phyloP scores from a whole-genome alignment of 2,329 filamentous ascomycete genomes.

The Claviceps spartinae region DNA sequence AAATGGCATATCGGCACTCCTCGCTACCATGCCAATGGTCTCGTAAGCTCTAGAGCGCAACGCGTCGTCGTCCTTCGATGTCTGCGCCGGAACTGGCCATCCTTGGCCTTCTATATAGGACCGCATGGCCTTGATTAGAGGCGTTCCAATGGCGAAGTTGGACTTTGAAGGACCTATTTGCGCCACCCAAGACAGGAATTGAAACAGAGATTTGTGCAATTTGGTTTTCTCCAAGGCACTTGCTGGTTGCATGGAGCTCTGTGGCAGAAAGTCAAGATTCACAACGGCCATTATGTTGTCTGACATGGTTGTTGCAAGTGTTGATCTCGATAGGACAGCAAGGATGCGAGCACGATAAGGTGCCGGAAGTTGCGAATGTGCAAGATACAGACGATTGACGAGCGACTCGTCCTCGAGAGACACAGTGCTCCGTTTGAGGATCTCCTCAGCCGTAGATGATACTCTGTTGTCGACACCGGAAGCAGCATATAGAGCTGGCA shows the following conservation, averaged over 20 bases:
- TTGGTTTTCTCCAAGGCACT: conserved; percentile 63
- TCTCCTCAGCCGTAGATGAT: conserved; percentile 73
- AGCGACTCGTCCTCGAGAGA: conserved; percentile 56
- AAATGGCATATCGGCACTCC: conserved; percentile 44
- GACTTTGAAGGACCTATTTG: conserved; percentile 48
- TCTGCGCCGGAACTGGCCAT: conserved; percentile 57
- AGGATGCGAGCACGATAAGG: conserved; percentile 69
- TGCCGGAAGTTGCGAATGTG: conserved; percentile 61
- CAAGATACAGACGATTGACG: conserved; percentile 52
- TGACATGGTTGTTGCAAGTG: conserved; percentile 55
- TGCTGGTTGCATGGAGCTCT: conserved; percentile 18
- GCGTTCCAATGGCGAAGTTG: conserved; percentile 52
- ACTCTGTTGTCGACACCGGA: conserved; percentile 72
- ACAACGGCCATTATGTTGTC: conserved; percentile 56
- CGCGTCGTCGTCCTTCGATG: conserved; percentile 45
- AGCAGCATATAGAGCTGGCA: conserved; percentile 72
- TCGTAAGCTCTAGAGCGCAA: conserved; percentile 78
- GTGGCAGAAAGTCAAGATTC: conserved; percentile 44
- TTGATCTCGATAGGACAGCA: conserved; percentile 61
- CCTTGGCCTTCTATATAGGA: conserved; percentile 68
- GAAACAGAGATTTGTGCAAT: conserved; percentile 69
- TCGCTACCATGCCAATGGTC: conserved; percentile 70
- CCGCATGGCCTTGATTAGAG: conserved; percentile 54
- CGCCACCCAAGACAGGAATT: conserved; percentile 78
- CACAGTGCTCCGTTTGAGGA: conserved; percentile 66